Evolutionary conservation across 345 rosid species (phyloP).

Genomic region (Kernera saxatilis): DNA sequence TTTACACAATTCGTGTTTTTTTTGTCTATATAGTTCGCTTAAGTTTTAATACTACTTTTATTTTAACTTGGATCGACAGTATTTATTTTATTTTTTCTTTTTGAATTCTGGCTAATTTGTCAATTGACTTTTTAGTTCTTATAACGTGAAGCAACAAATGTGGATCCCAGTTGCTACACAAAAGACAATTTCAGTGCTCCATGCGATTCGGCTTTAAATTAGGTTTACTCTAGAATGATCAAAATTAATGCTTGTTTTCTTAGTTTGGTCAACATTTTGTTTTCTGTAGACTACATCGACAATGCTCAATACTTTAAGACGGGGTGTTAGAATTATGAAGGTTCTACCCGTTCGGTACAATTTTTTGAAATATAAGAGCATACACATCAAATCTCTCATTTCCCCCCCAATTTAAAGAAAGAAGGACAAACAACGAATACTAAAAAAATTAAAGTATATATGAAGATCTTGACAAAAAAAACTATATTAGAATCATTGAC

Average conservation of each 20-base stretch:
- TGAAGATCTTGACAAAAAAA: neutral
- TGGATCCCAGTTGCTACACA: constrained; percentile 24
- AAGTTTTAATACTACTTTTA: neutral
- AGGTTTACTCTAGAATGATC: neutral
- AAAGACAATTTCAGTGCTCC: constrained; percentile 19
- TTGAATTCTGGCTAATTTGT: neutral
- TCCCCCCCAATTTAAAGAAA: no score
- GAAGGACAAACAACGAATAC: neutral
- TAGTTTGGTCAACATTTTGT: no score
- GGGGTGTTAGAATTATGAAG: neutral
- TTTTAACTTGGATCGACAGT: neutral
- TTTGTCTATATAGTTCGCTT: neutral
- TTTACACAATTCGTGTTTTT: neutral
- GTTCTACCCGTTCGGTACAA: neutral
- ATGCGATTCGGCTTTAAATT: constrained; percentile 1
- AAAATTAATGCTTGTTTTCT: neutral
- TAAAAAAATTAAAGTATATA: neutral
- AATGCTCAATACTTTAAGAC: neutral
- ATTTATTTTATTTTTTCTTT: neutral
- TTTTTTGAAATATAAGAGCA: neutral
- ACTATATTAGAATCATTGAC: neutral
- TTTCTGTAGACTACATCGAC: neutral
- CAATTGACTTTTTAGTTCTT: neutral
- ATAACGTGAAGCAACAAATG: constrained; percentile 7
- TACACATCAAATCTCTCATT: no score